Percentiles rank a stretch among this genome's conserved stretches.
phyloP scores from a whole-genome alignment of 148 eudicot species.

The Diospyros lotus region DNA sequence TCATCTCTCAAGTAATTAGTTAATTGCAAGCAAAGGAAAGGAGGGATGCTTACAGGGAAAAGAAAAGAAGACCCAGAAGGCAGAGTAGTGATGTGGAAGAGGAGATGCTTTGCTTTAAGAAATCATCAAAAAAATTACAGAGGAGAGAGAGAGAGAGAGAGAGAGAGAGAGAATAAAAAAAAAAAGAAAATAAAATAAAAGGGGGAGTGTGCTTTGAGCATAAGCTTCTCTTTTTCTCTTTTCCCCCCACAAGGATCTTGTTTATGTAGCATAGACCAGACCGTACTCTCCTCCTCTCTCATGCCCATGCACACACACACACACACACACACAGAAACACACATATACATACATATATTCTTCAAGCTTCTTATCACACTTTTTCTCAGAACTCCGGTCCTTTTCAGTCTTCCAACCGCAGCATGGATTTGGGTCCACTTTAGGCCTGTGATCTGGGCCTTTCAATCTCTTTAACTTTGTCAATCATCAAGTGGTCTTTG shows the following conservation, averaged over 20 bases:
- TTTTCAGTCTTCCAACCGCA: too few species aligned
- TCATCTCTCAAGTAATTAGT: background rate
- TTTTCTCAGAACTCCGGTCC: background rate
- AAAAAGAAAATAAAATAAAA: background rate
- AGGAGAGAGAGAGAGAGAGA: background rate
- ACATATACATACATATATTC: too few species aligned
- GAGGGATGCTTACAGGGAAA: slow-evolving; percentile 50
- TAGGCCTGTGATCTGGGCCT: too few species aligned
- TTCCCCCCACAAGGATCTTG: background rate
- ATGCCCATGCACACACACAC: background rate
- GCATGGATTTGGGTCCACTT: too few species aligned
- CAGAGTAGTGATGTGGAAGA: background rate
- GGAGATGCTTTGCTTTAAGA: slow-evolving; percentile 21
- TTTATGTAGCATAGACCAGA: background rate
- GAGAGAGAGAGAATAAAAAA: background rate
- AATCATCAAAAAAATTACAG: background rate
- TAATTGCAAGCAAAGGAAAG: slow-evolving; percentile 82
- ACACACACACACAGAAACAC: background rate
- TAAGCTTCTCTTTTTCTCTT: slow-evolving; percentile 7
- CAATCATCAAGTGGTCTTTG: too few species aligned
- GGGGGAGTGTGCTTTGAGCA: slow-evolving; percentile 17
- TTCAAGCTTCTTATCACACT: background rate
- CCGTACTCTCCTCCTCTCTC: background rate
- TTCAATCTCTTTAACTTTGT: too few species aligned
- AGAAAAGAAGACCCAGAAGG: background rate